Base-by-base conservation (phyloP, 2,329 filamentous ascomycete species). In the Aplosporella prunicola region DNA sequence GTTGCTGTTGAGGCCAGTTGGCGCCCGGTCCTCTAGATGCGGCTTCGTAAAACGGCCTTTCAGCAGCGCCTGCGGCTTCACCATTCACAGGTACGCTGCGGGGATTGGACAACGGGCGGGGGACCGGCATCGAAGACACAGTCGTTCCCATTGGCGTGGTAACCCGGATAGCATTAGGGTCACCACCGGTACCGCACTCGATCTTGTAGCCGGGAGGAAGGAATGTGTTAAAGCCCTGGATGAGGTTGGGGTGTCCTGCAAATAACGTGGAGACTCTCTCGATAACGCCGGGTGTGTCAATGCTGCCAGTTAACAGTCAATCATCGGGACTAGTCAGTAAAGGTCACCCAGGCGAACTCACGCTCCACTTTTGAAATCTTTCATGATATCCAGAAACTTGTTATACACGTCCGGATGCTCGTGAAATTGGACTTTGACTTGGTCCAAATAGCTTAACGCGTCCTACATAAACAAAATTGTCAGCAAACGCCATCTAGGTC, bases 351-450 rank as follows among this genome's bases (percentile, higher is more conserved):
- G 14, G 9, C 5, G 17, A 13, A 72, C 82, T 64, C 68, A 88
- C 76, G 88, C 87, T 64, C 94, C 89, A 51, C 87, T 94, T 64
- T 98, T 98, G 60, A 98, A 98, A 51, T 98, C 91, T 56, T 98
- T 98, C 91, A 98, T 98, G 32, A 98, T 98, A 51, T 98, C 91
- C 30, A 98, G 66, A 51, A 98, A 96, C 24, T 84, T 74, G 53
- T 96, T 96, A 54, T 98, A 98, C 1, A 98, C 91, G 59, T 96
- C 89, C 4, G 91, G 88, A 48, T 95, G 87, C 45, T 96, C 89
- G 43, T 87, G 83, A 50, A 98, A 98, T 54, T 94, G 88, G 18
- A 96, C 88, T 62, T 98, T 98, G 46, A 98, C 91, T 61, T 96
- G 91, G 55, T 98, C 91, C 16, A 98, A 75, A 55, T 98, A 98